These are phyloP conservation scores for Microcyclosporella mali DNA, from an alignment of 2,329 filamentous ascomycete species.

Conservation along the genomic window DNA sequence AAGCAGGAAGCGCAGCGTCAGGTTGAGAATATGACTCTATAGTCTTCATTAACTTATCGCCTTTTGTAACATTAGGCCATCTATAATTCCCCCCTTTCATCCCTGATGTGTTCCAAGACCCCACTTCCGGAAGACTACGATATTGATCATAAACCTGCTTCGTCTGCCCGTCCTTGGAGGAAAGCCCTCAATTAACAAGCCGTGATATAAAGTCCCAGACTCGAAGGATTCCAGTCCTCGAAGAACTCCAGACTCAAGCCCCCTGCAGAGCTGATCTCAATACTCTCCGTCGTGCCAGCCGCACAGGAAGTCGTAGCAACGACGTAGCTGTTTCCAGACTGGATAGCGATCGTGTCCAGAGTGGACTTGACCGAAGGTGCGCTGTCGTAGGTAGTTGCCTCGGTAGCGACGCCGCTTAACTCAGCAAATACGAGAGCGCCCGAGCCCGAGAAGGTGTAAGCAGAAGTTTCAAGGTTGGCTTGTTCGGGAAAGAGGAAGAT, in stretches of 20 bases:
- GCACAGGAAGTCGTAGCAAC: slow-evolving; percentile 22
- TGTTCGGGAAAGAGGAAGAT: slow-evolving; percentile 60
- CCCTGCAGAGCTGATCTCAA: slow-evolving; percentile 17
- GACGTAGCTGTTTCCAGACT: slow-evolving; percentile 27
- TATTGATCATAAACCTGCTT: neutral
- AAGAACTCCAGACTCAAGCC: slow-evolving; percentile 23
- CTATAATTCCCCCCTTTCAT: neutral
- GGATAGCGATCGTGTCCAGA: slow-evolving; percentile 10
- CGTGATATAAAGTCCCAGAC: slow-evolving; percentile 8
- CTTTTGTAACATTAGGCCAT: neutral
- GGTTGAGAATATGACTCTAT: no score
- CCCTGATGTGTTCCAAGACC: neutral
- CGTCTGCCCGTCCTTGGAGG: no score
- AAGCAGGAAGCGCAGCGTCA: no score
- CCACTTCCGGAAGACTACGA: no score
- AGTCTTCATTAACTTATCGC: no score
- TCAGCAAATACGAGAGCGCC: slow-evolving; percentile 23
- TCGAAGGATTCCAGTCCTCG: slow-evolving; percentile 14
- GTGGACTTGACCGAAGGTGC: slow-evolving; percentile 8
- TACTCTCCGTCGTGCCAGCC: slow-evolving; percentile 22
- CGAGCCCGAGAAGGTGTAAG: slow-evolving; percentile 42
- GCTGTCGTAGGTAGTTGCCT: slow-evolving; percentile 37
- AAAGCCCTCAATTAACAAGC: slow-evolving; percentile 4
- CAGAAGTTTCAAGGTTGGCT: slow-evolving; percentile 54
- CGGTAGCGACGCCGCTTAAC: slow-evolving; percentile 42